Conservation (phyloP, 2,329 filamentous ascomycete species). For the Aspergillus cejpii region DNA sequence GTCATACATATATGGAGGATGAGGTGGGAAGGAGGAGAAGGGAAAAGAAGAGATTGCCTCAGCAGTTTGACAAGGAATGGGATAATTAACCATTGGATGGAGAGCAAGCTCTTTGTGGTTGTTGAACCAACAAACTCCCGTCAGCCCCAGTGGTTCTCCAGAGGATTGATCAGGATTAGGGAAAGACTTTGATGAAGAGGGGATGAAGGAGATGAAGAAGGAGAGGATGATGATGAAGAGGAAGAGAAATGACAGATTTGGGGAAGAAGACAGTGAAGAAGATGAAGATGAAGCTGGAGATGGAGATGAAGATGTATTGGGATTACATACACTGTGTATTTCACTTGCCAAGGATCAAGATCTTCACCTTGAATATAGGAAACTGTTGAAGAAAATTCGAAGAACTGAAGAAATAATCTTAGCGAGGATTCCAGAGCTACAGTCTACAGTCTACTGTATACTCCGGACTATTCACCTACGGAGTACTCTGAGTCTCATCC, state of each 20-base stretch:
- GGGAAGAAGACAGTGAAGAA: conserved; percentile 1
- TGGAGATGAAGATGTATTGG: conserved; percentile 11
- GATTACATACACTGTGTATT: conserved; percentile 3
- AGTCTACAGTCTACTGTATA: too few species aligned
- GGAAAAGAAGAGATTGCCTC: conserved; percentile 9
- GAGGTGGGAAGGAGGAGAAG: conserved; percentile 20
- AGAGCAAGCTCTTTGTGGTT: background rate
- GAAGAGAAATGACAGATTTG: background rate
- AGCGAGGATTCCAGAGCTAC: too few species aligned
- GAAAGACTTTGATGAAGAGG: background rate
- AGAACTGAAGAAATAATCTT: background rate
- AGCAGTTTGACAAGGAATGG: background rate
- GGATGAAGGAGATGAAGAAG: conserved; percentile 1
- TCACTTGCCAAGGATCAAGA: background rate
- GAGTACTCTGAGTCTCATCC: too few species aligned
- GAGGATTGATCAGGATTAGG: too few species aligned
- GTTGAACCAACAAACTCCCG: background rate
- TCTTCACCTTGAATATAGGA: background rate
- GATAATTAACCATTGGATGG: background rate
- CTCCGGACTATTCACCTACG: too few species aligned
- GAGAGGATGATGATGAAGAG: background rate
- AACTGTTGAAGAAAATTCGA: background rate
- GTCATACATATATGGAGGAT: conserved; percentile 10
- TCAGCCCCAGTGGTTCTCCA: background rate
- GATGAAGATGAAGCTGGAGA: conserved; percentile 9